Evolutionary conservation across 192 early-diverging fungal species (phyloP).

Genomic region (Coemansia sp.): DNA sequence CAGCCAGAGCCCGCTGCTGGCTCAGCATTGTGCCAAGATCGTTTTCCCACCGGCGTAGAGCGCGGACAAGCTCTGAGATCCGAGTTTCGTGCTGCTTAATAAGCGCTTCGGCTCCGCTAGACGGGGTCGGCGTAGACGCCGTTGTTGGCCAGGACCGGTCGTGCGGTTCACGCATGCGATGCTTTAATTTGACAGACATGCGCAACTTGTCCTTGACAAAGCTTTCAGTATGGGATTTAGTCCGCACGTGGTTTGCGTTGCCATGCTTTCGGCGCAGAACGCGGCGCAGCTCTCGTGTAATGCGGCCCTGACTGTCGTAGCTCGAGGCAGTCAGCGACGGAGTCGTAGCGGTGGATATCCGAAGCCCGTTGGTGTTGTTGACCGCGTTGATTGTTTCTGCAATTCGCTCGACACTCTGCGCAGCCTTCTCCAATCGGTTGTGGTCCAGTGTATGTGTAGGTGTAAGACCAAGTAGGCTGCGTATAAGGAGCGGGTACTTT

Average conservation of each 20-base stretch:
- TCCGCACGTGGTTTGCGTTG: constrained; percentile 16
- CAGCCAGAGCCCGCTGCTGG: constrained; percentile 33
- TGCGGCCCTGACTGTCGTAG: constrained; percentile 42
- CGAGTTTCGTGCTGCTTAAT: constrained; percentile 47
- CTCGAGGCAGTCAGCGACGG: constrained; percentile 8
- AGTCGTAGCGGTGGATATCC: constrained; percentile 34
- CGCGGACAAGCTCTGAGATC: constrained; percentile 31
- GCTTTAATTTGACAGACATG: constrained; percentile 17
- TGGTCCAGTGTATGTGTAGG: constrained; percentile 33
- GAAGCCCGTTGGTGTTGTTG: constrained; percentile 28
- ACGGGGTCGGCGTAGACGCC: constrained; percentile 1
- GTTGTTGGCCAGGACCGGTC: constrained; percentile 2
- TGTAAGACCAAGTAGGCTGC: constrained; percentile 44
- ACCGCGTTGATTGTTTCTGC: constrained; percentile 45
- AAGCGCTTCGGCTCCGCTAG: constrained; percentile 36
- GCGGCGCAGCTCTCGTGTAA: constrained; percentile 43
- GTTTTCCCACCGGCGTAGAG: constrained; percentile 38
- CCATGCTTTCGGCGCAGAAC: constrained; percentile 44
- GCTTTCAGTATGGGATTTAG: constrained; percentile 28
- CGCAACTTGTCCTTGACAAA: constrained; percentile 19
- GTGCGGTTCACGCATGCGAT: constrained; percentile 1
- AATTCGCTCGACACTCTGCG: constrained; percentile 40
- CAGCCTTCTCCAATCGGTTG: constrained; percentile 39
- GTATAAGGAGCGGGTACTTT: constrained; percentile 89
- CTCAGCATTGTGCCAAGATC: constrained; percentile 35